Evolutionary conservation across 2,329 filamentous ascomycete species (phyloP).

Genomic region (Stachybotrys elegans): DNA sequence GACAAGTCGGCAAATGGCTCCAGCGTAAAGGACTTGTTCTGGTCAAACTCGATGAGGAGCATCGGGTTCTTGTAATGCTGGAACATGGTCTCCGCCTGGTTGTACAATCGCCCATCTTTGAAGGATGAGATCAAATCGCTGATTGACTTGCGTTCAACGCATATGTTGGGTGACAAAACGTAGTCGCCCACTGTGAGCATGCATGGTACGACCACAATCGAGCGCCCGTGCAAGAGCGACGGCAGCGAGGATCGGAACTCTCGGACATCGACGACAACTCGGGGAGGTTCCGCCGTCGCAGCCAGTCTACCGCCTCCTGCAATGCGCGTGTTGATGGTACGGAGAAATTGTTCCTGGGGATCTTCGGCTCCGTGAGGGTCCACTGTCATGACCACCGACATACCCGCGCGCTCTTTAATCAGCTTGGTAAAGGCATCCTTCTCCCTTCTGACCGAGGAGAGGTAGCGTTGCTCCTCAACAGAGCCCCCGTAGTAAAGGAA

Average conservation of each 20-base stretch:
- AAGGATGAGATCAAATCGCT: slow-evolving; percentile 89
- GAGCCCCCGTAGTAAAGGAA: slow-evolving; percentile 95
- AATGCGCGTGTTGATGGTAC: slow-evolving; percentile 94
- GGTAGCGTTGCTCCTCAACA: slow-evolving; percentile 91
- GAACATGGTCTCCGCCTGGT: slow-evolving; percentile 90
- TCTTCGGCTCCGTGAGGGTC: slow-evolving; percentile 68
- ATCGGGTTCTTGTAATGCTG: slow-evolving; percentile 85
- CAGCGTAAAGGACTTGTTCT: slow-evolving; percentile 94
- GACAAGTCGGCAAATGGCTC: slow-evolving; percentile 70
- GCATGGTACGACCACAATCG: slow-evolving; percentile 85
- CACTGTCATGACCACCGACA: slow-evolving; percentile 81
- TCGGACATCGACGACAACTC: slow-evolving; percentile 90
- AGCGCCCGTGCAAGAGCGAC: slow-evolving; percentile 82
- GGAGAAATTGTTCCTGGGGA: slow-evolving; percentile 84
- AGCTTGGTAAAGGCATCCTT: slow-evolving; percentile 94
- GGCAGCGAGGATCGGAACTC: slow-evolving; percentile 93
- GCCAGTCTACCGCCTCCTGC: slow-evolving; percentile 82
- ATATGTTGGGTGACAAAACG: slow-evolving; percentile 84
- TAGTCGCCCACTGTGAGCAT: slow-evolving; percentile 97
- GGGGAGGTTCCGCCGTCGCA: slow-evolving; percentile 81
- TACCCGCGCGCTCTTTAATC: slow-evolving; percentile 88
- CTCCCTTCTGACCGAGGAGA: slow-evolving; percentile 84
- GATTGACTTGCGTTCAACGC: slow-evolving; percentile 90
- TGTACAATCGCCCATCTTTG: slow-evolving; percentile 85
- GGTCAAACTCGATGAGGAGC: slow-evolving; percentile 95